phyloP scores from a whole-genome alignment of 2,329 filamentous ascomycete genomes.

The Hansfordia pulvinata region DNA sequence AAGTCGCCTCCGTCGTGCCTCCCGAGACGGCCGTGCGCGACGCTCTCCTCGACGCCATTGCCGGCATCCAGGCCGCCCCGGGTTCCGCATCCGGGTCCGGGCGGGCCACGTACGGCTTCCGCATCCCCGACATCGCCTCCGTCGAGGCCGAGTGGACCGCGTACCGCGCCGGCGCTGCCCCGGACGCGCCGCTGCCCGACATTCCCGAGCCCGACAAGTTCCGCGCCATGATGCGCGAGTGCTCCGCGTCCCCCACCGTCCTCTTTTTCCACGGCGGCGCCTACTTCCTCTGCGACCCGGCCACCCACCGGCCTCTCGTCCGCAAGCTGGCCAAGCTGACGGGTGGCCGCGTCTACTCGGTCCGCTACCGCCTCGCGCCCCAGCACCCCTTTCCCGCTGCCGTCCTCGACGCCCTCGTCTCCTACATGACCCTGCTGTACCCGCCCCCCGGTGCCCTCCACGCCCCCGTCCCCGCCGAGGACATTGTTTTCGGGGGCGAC shows the following conservation, averaged over 20 bases:
- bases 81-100: slow-evolving; percentile 13
- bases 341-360: slow-evolving; percentile 54
- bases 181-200: slow-evolving; percentile 34
- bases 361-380: slow-evolving; percentile 63
- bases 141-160: slow-evolving; percentile 69
- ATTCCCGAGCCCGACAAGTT: slow-evolving; percentile 54
- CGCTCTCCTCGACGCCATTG: slow-evolving; percentile 42
- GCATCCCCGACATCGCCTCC: slow-evolving; percentile 35
- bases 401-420: slow-evolving; percentile 56
- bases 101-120: slow-evolving; percentile 14
- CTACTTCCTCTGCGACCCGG: slow-evolving; percentile 59
- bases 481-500: slow-evolving; percentile 63
- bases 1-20: slow-evolving; percentile 48
- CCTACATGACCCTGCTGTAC: slow-evolving; percentile 61
- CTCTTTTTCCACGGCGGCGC: slow-evolving; percentile 69
- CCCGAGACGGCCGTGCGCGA: slow-evolving; percentile 42
- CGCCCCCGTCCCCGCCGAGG: slow-evolving; percentile 43
- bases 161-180: slow-evolving; percentile 40
- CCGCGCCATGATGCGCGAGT: slow-evolving; percentile 52
- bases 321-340: slow-evolving; percentile 52
- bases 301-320: slow-evolving; percentile 44
- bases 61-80: slow-evolving; percentile 29
- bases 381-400: slow-evolving; percentile 64
- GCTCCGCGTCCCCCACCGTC: slow-evolving; percentile 46
- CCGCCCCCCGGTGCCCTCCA: slow-evolving; percentile 57